These are phyloP conservation scores for Cladosporium sp. DNA, from an alignment of 2,329 filamentous ascomycete species.

Conservation along the genomic window DNA sequence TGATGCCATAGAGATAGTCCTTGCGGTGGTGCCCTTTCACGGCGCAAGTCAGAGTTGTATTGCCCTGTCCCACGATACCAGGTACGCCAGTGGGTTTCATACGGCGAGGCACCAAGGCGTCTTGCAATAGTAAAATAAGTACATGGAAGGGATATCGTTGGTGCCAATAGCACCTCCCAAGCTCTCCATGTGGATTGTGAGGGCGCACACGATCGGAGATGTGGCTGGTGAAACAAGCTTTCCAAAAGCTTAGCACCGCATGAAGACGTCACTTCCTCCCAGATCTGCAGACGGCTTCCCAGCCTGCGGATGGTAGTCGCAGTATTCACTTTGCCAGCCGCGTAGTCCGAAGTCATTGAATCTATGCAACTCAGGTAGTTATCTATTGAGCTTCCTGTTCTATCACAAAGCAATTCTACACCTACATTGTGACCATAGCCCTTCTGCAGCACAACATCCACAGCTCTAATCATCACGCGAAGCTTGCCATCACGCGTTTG, in stretches of 20 bases:
- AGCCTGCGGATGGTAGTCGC: background rate
- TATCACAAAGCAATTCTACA: background rate
- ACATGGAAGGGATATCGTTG: too few species aligned
- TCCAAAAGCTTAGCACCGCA: background rate
- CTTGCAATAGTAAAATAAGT: too few species aligned
- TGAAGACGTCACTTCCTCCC: constrained; percentile 1
- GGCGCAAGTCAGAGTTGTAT: too few species aligned
- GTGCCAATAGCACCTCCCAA: too few species aligned
- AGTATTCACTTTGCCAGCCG: background rate
- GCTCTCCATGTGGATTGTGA: background rate
- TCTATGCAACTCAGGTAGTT: background rate
- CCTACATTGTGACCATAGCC: background rate
- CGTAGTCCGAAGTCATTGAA: background rate
- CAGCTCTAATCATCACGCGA: background rate
- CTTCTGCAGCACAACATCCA: background rate
- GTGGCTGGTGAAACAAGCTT: background rate
- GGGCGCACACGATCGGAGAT: background rate
- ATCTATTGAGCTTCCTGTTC: background rate
- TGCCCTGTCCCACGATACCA: too few species aligned
- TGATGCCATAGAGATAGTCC: too few species aligned
- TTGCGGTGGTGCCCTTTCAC: too few species aligned
- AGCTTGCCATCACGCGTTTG: background rate
- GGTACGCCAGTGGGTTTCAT: too few species aligned
- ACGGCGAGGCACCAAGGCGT: too few species aligned
- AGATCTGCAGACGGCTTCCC: constrained; percentile 1